Conservation (phyloP, 2,329 filamentous ascomycete genomes). For the Scytalidium sp. region DNA sequence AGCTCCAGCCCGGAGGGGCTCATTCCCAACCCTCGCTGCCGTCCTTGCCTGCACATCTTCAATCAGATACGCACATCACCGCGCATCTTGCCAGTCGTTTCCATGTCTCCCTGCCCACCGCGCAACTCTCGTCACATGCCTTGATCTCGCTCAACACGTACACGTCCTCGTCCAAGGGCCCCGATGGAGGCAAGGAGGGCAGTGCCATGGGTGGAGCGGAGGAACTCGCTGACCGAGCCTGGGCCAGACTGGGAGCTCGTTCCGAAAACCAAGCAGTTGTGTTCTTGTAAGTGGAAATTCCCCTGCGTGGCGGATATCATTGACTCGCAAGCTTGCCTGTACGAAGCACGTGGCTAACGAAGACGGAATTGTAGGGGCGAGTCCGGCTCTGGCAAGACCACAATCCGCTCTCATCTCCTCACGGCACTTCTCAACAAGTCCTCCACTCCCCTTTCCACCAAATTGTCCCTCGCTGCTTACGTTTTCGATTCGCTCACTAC, state of each 20-base stretch:
- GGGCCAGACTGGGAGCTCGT: slow-evolving; percentile 77
- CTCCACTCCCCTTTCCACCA: slow-evolving; percentile 87
- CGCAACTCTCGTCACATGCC: slow-evolving; percentile 85
- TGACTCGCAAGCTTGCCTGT: too few relatives aligned
- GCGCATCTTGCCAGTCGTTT: slow-evolving; percentile 85
- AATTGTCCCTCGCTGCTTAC: slow-evolving; percentile 89
- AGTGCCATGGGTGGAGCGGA: slow-evolving; percentile 91
- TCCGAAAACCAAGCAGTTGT: slow-evolving; percentile 92
- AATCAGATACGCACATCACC: slow-evolving; percentile 75
- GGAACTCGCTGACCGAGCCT: slow-evolving; percentile 84
- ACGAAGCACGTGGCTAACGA: slow-evolving; percentile 3
- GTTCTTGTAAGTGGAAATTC: slow-evolving; percentile 70
- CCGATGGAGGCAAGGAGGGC: slow-evolving; percentile 87
- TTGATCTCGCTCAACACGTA: slow-evolving; percentile 94
- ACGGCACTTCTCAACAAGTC: slow-evolving; percentile 85
- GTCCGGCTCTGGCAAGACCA: slow-evolving; percentile 95
- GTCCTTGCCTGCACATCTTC: slow-evolving; percentile 78
- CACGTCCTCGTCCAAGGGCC: slow-evolving; percentile 80
- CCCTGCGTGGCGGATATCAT: too few relatives aligned
- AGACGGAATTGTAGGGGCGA: slow-evolving; percentile 66
- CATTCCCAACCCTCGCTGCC: slow-evolving; percentile 86
- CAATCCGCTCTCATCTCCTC: slow-evolving; percentile 83
- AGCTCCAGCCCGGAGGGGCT: slow-evolving; percentile 48
- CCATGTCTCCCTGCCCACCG: slow-evolving; percentile 85
- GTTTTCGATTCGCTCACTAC: slow-evolving; percentile 96